Evolutionary conservation across 1,284 basidiomycete genomes (phyloP).

Genomic region (Pterula multifida): DNA sequence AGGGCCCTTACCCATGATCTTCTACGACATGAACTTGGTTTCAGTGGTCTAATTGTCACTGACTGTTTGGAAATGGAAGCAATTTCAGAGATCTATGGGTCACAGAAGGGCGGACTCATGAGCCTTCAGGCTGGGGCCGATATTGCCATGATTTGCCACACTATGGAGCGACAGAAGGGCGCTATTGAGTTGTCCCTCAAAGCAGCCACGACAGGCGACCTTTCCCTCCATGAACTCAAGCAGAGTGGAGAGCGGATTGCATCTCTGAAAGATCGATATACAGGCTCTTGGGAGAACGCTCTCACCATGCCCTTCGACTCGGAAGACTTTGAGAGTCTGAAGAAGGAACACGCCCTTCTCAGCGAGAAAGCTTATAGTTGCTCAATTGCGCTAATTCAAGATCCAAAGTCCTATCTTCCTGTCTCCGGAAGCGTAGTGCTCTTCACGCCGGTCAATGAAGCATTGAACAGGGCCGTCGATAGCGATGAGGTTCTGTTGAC

Average conservation of each 20-base stretch:
- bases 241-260: slow-evolving; percentile 32
- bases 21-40: slow-evolving; percentile 35
- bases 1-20: slow-evolving; percentile 37
- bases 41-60: slow-evolving; percentile 46
- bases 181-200: slow-evolving; percentile 38
- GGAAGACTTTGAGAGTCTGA: slow-evolving; percentile 20
- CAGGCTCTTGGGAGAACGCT: slow-evolving; percentile 32
- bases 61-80: slow-evolving; percentile 67
- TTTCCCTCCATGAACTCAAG: slow-evolving; percentile 26
- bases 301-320: slow-evolving; percentile 18
- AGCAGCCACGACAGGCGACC: slow-evolving; percentile 29
- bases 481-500: slow-evolving; percentile 32
- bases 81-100: slow-evolving; percentile 32
- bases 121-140: slow-evolving; percentile 52
- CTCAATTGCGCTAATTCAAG: slow-evolving; percentile 34
- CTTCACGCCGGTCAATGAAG: slow-evolving; percentile 43
- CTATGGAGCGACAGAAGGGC: slow-evolving; percentile 35
- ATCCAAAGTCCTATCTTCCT: slow-evolving; percentile 24
- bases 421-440: slow-evolving; percentile 26
- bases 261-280: slow-evolving; percentile 37
- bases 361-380: slow-evolving; percentile 34
- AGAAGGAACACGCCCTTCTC: slow-evolving; percentile 27
- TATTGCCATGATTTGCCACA: slow-evolving; percentile 62
- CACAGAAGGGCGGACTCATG: slow-evolving; percentile 39
- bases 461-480: slow-evolving; percentile 50